These are phyloP conservation scores for Amaranthus hypochondriacus DNA, from an alignment of 148 eudicot species.

Conservation along the genomic window DNA sequence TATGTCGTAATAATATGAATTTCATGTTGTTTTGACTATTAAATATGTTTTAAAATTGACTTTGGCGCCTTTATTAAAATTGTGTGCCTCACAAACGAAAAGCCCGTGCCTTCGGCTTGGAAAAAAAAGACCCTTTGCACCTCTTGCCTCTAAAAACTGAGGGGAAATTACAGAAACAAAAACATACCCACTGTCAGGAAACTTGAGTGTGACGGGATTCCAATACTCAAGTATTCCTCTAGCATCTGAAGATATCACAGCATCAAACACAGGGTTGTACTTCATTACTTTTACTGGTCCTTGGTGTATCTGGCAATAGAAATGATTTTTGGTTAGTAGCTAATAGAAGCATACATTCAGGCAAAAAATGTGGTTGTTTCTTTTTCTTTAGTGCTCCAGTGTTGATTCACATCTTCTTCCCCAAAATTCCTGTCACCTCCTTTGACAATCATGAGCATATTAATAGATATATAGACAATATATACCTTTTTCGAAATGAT, in stretches of 20 bases:
- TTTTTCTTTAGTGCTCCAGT: neutral
- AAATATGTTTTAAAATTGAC: too few species aligned
- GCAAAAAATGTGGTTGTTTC: neutral
- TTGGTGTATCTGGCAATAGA: slow-evolving; percentile 61
- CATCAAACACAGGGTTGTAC: slow-evolving; percentile 66
- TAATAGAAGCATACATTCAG: neutral
- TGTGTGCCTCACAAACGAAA: too few species aligned
- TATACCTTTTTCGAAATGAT: slow-evolving; percentile 77
- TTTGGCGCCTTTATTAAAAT: too few species aligned
- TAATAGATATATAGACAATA: neutral
- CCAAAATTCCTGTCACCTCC: neutral
- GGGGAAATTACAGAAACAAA: neutral
- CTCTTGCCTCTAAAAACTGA: neutral
- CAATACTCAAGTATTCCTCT: slow-evolving; percentile 94
- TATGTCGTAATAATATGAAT: too few species aligned
- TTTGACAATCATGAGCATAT: neutral
- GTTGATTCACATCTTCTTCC: neutral
- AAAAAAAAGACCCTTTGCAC: too few species aligned
- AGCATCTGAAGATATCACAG: slow-evolving; percentile 81
- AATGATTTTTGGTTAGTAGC: neutral
- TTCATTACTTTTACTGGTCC: slow-evolving; percentile 80
- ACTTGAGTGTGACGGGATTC: slow-evolving; percentile 70
- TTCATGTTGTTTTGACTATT: too few species aligned
- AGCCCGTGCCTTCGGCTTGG: too few species aligned
- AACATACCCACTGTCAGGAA: slow-evolving; percentile 74